Conservation (phyloP, 169 alveolate genomes). For the Cryptosporidium bovis region DNA sequence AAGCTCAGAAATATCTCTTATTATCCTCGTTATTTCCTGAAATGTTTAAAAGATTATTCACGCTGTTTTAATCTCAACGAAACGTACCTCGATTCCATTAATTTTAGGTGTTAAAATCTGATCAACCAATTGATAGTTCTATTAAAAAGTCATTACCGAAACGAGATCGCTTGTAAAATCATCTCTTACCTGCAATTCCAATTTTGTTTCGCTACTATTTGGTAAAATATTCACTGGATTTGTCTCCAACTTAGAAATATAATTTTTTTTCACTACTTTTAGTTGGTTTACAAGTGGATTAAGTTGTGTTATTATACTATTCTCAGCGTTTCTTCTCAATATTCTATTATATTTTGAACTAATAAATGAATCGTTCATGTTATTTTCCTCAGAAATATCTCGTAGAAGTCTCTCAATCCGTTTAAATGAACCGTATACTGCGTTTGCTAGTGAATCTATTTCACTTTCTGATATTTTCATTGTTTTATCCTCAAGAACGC, state of each 20-base stretch:
- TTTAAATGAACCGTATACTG: constrained; percentile 39
- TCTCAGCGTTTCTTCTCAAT: constrained; percentile 80
- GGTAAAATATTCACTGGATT: not conserved
- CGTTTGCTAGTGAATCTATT: constrained; percentile 12
- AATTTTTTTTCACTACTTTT: constrained; percentile 77
- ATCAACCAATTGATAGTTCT: not conserved
- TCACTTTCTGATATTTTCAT: constrained; percentile 25
- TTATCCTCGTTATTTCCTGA: constrained; percentile 80
- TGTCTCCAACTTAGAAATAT: not conserved
- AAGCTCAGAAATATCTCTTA: constrained; percentile 81
- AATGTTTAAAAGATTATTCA: constrained; percentile 37
- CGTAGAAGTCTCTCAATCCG: constrained; percentile 48
- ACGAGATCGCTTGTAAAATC: not conserved
- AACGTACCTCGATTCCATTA: constrained; percentile 8
- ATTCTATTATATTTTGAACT: constrained; percentile 44
- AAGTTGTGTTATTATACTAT: constrained; percentile 79
- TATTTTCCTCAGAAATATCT: constrained; percentile 69
- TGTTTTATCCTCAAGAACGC: constrained; percentile 71
- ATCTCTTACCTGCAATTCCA: not conserved
- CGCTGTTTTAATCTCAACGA: constrained; percentile 54
- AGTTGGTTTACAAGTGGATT: constrained; percentile 78
- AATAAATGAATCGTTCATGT: not conserved
- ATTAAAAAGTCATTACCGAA: constrained; percentile 1
- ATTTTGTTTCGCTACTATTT: not conserved
- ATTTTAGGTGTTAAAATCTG: not conserved